Evolutionary conservation across 495 filamentous ascomycete species (phyloP), one percentile per base, ranked within the genome.

Genomic region (Penicillium diatomitis): DNA sequence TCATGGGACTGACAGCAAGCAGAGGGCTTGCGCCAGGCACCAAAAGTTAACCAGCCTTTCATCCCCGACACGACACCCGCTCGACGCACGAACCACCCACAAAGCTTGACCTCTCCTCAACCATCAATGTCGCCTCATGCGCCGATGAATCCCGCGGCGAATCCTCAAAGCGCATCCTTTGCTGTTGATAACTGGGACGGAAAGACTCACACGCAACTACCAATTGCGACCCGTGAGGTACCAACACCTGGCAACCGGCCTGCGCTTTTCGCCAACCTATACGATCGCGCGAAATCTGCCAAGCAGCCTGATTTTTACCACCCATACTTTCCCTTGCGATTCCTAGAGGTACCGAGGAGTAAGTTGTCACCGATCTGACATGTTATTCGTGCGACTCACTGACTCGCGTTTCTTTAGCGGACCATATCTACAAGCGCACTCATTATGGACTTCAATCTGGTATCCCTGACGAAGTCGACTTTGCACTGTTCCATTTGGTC

Each of bases 401-500:
- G 45, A 41, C 40, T 29, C 56, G 34, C 49, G 35, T 6, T 9
- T 42, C 29, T 35, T 20, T 48, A 74, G 71, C 66, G 47, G 64
- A 69, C 51, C 65, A 91, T 61, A 95, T 96, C 44, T 96, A 95
- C 56, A 83, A 90, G 46, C 83, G 90, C 7, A 89, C 87, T 44
- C 80, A 91, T 40, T 76, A 73, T 46, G 82, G 90, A 0, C 74
- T 99, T 39, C 87, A 85, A 46, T 94, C 87, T 30, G 81, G 83
- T 0, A 81, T 95, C 29, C 74, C 78, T 9, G 79, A 81, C 27
- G 92, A 99, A 59, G 84, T 95, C 51, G 83, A 87, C 29, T 97
- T 90, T 63, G 89, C 88, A 0, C 68, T 97, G 11, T 88, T 89
- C 49, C 91, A 96, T 61, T 71, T 99, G 8, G 90, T 97, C 49